A percentile compares a stretch with the other conserved stretches of the same genome.
These are phyloP conservation scores for Phytophthora vignae DNA, from an alignment of 352 stramenopile species.

Conservation along the genomic window DNA sequence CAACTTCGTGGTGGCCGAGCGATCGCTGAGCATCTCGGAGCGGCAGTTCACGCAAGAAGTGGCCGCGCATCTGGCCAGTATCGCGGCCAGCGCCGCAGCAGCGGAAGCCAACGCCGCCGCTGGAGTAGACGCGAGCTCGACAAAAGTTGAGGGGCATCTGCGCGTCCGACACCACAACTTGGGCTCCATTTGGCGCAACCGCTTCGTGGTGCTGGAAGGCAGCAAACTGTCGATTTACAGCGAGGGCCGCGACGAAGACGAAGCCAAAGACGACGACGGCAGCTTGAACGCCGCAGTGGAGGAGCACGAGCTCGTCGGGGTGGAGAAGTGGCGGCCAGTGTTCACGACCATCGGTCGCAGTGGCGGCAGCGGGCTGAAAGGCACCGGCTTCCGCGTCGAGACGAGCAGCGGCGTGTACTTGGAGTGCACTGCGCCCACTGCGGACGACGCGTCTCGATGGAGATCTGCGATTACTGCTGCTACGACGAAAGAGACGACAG, in stretches of 20 bases:
- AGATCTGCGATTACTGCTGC: constrained; percentile 33
- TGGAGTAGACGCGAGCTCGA: not conserved
- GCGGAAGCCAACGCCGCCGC: not conserved
- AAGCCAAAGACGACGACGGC: constrained; percentile 28
- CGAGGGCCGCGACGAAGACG: constrained; percentile 38
- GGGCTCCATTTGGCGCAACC: constrained; percentile 60
- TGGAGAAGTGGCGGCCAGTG: constrained; percentile 62
- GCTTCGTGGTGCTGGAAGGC: constrained; percentile 50
- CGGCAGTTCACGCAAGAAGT: constrained; percentile 64
- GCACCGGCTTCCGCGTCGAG: constrained; percentile 62
- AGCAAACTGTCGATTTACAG: constrained; percentile 46
- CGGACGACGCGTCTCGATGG: constrained; percentile 54
- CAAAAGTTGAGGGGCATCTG: constrained; percentile 47
- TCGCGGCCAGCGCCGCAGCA: constrained; percentile 9
- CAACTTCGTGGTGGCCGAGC: constrained; percentile 64
- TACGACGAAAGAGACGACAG: constrained; percentile 32
- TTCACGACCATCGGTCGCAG: constrained; percentile 32
- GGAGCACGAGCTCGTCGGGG: constrained; percentile 57
- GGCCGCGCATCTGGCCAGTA: constrained; percentile 43
- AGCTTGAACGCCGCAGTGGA: constrained; percentile 42
- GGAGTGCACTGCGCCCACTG: constrained; percentile 50
- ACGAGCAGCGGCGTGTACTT: constrained; percentile 70
- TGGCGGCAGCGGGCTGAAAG: constrained; percentile 22
- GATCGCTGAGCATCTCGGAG: constrained; percentile 64
- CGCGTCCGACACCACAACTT: constrained; percentile 56